Conservation (phyloP, 768 basidiomycete genomes). For the Rossbeevera mucosa region DNA sequence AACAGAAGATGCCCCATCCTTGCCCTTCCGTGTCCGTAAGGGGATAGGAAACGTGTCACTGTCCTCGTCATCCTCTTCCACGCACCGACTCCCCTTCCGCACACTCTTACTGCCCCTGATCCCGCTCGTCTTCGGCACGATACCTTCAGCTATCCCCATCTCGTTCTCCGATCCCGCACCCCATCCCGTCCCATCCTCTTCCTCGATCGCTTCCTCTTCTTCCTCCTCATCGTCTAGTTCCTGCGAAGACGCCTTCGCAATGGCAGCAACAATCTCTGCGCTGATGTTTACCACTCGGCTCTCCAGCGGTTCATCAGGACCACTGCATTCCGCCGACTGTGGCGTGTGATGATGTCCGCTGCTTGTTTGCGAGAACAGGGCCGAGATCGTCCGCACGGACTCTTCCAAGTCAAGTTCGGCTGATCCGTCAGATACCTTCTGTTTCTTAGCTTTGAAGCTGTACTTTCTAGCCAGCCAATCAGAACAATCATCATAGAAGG, state of each 20-base stretch:
- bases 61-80: constrained; percentile 65
- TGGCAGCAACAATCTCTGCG: constrained; percentile 74
- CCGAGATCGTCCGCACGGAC: constrained; percentile 71
- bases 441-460: constrained; percentile 72
- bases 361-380: constrained; percentile 53
- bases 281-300: constrained; percentile 72
- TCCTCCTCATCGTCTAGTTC: constrained; percentile 56
- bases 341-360: constrained; percentile 30
- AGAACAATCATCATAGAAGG: constrained; percentile 6
- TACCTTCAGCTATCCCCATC: constrained; percentile 43
- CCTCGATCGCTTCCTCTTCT: constrained; percentile 35
- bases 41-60: constrained; percentile 67
- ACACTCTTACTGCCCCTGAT: constrained; percentile 43
- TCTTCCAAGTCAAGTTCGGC: constrained; percentile 61
- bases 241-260: constrained; percentile 67
- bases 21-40: constrained; percentile 62
- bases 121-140: constrained; percentile 59
- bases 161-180: constrained; percentile 48
- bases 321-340: constrained; percentile 29
- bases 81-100: constrained; percentile 16
- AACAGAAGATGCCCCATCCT: constrained; percentile 42
- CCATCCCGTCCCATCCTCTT: constrained; percentile 39
- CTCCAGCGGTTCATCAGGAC: constrained; percentile 45
- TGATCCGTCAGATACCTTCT: constrained; percentile 47
- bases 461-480: constrained; percentile 51